These are phyloP conservation scores for Sergeia podlipaevii DNA, from an alignment of 208 protist genomes.

Conservation along the genomic window DNA sequence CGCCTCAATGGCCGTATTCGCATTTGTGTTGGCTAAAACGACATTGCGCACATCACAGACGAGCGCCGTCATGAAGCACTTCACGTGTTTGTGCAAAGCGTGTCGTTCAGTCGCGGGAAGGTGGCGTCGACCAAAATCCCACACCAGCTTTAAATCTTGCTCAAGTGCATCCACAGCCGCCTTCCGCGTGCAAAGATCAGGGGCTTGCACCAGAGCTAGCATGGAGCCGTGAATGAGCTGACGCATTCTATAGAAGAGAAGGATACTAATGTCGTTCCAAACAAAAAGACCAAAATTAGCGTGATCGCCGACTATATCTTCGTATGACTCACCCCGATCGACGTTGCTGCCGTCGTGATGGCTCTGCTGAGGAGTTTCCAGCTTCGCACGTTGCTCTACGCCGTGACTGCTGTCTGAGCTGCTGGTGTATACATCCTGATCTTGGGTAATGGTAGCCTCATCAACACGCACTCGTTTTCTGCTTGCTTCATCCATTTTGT, in stretches of 20 bases:
- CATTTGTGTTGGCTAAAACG: too few species aligned
- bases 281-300: conserved; percentile 50
- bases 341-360: too few species aligned
- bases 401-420: conserved; percentile 2
- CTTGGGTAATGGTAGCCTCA: not conserved
- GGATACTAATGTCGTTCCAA: conserved; percentile 64
- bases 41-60: too few species aligned
- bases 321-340: too few species aligned
- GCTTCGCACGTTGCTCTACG: not conserved
- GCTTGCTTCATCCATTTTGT: too few species aligned
- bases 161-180: conserved; percentile 9
- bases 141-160: conserved; percentile 8
- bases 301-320: not conserved
- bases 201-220: not conserved
- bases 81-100: too few species aligned
- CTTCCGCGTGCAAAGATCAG: not conserved
- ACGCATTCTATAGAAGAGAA: conserved; percentile 46
- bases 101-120: conserved; percentile 8
- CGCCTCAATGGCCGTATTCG: too few species aligned
- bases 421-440: not conserved
- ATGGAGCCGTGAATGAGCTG: conserved; percentile 20
- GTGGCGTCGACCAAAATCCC: conserved; percentile 1
- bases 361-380: not conserved
- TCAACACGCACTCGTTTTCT: not conserved
- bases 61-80: too few species aligned